Evolutionary conservation across 257 asterid species (phyloP).

Genomic region (Solanum pennellii): DNA sequence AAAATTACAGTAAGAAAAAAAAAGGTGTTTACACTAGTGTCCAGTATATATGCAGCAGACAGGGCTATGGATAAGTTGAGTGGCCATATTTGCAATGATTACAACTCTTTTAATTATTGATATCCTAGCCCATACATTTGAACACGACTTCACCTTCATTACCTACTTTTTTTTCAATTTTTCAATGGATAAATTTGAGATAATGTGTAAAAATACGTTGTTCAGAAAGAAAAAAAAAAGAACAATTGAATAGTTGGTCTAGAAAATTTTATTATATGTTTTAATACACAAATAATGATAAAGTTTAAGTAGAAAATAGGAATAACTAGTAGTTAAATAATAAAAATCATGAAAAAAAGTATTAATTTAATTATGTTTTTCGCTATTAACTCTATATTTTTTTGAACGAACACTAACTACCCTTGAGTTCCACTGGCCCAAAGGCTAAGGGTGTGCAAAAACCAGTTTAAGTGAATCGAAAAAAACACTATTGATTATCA

Average conservation of each 20-base stretch:
- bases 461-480: no score
- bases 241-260: neutral
- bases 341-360: no score
- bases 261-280: neutral
- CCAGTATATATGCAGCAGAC: neutral
- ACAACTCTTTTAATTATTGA: neutral
- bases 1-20: neutral
- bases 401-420: no score
- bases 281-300: neutral
- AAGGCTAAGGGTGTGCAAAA: no score
- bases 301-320: no score
- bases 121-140: slow-evolving; percentile 8
- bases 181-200: neutral
- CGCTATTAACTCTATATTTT: no score
- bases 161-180: neutral
- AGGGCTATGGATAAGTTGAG: neutral
- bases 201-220: neutral
- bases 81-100: neutral
- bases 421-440: neutral
- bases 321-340: no score
- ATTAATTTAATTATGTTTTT: no score
- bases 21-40: neutral
- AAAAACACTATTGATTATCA: no score
- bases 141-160: slow-evolving; percentile 1
- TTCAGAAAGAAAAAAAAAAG: neutral